These are phyloP conservation scores for Paragyromitra xinjiangensis DNA, from an alignment of 495 filamentous ascomycete genomes.

Conservation along the genomic window DNA sequence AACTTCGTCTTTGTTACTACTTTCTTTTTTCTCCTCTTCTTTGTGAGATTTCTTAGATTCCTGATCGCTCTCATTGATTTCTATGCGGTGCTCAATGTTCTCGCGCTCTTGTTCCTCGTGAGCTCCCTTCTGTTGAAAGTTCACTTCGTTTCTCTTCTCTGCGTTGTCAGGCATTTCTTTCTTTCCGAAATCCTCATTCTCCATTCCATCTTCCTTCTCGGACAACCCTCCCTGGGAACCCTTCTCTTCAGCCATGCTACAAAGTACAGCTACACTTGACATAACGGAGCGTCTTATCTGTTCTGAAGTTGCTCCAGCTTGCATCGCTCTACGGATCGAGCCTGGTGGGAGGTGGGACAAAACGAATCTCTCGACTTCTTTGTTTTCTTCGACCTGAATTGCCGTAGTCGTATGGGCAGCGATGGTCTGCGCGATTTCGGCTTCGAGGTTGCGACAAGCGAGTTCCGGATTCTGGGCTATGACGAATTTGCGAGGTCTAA, in stretches of 20 bases:
- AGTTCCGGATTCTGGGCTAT: background rate
- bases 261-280: background rate
- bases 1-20: background rate
- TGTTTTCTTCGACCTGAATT: background rate
- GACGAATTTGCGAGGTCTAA: background rate
- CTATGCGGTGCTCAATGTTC: background rate
- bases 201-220: background rate
- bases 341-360: background rate
- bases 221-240: background rate
- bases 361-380: background rate
- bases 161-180: background rate
- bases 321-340: background rate
- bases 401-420: background rate
- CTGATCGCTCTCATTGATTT: no score
- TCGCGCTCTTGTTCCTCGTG: background rate
- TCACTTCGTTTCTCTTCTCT: background rate
- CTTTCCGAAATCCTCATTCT: background rate
- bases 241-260: background rate
- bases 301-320: background rate
- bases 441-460: background rate
- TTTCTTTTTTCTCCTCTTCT: background rate
- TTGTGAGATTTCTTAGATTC: no score
- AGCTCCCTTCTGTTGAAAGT: background rate
- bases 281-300: constrained; percentile 1
- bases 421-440: background rate